These are phyloP conservation scores for Jamesozyma lodderae DNA, from an alignment of 805 yeast species.

Conservation along the genomic window DNA sequence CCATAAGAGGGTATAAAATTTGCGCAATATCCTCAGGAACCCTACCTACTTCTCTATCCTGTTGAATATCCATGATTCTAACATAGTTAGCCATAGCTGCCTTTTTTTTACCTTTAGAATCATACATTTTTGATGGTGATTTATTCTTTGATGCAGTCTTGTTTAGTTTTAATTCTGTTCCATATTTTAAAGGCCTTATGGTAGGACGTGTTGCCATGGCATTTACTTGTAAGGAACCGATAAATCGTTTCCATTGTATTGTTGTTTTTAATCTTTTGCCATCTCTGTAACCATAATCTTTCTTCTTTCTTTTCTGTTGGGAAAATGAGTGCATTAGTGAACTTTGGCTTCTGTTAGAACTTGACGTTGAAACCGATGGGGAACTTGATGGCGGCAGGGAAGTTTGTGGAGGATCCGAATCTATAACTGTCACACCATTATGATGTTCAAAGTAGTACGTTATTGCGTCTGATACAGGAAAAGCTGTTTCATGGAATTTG, in stretches of 20 bases:
- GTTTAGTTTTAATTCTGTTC: constrained; percentile 35
- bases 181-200: constrained; percentile 35
- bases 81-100: constrained; percentile 28
- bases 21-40: constrained; percentile 61
- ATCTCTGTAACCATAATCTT: constrained; percentile 1
- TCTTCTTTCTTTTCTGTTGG: constrained; percentile 5
- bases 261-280: constrained; percentile 11
- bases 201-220: constrained; percentile 72
- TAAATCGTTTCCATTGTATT: constrained; percentile 36
- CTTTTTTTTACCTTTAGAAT: constrained; percentile 18
- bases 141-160: constrained; percentile 25
- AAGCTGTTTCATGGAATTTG: constrained; percentile 20
- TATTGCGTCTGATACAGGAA: constrained; percentile 33
- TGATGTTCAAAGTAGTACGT: constrained; percentile 33
- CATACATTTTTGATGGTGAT: constrained; percentile 14
- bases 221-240: constrained; percentile 52
- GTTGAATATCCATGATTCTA: constrained; percentile 24
- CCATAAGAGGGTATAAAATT: constrained; percentile 53
- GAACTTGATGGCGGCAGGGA: no score
- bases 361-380: no score
- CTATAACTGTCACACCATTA: neutral
- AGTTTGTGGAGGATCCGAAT: neutral
- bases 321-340: no score
- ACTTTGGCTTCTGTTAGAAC: no score
- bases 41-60: constrained; percentile 61